These are phyloP conservation scores for Xerocomus amazonicus DNA, from an alignment of 1,284 basidiomycete species.

Conservation along the genomic window DNA sequence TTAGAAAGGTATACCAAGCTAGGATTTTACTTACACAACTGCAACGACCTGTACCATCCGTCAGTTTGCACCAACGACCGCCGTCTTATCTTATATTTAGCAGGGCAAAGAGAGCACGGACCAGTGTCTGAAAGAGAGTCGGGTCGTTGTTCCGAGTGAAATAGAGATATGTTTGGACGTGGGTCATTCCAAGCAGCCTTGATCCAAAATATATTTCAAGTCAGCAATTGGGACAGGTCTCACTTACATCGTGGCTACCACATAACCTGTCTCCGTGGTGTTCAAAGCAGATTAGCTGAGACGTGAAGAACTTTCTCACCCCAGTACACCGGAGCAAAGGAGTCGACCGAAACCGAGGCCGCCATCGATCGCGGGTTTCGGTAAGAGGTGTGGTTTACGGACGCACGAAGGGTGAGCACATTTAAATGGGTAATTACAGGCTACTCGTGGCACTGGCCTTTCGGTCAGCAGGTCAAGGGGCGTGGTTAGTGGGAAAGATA, in stretches of 20 bases:
- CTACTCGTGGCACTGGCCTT: background rate
- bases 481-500: conserved; percentile 4
- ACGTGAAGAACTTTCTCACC: background rate
- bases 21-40: background rate
- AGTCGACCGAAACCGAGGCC: background rate
- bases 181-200: conserved; percentile 10
- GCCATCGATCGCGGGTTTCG: background rate
- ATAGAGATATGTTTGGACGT: conserved; percentile 7
- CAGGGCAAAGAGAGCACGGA: background rate
- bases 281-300: background rate
- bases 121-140: conserved; percentile 1
- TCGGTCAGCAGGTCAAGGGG: background rate
- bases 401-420: background rate
- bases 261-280: conserved; percentile 2
- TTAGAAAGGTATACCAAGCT: background rate
- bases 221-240: background rate
- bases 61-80: background rate
- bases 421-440: background rate
- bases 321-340: conserved; percentile 9
- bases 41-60: background rate
- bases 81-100: background rate
- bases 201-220: background rate
- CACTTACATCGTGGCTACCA: conserved; percentile 4
- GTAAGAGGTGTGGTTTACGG: background rate
- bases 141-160: conserved; percentile 1